These are phyloP conservation scores for Akebia trifoliata DNA, from an alignment of 164 flowering plant genomes.

Conservation along the genomic window DNA sequence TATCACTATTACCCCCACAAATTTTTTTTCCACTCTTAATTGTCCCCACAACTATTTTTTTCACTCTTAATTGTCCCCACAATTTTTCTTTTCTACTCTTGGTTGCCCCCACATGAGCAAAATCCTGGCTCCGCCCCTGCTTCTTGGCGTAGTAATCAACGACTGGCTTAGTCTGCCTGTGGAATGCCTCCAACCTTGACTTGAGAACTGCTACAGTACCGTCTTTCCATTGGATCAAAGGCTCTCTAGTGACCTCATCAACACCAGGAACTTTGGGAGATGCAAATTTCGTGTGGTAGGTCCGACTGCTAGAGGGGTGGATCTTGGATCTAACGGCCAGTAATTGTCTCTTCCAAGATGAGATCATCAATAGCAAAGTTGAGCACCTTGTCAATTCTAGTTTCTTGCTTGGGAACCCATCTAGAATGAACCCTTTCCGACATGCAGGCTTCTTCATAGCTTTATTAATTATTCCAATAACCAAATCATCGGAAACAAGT, in stretches of 20 bases:
- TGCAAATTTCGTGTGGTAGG: slow-evolving; percentile 84
- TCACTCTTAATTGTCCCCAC: too few species aligned
- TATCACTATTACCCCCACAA: too few species aligned
- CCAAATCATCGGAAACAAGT: slow-evolving; percentile 88
- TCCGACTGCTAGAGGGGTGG: slow-evolving; percentile 85
- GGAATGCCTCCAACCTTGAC: slow-evolving; percentile 83
- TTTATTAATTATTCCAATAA: slow-evolving; percentile 82
- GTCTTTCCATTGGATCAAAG: slow-evolving; percentile 88
- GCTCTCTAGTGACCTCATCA: slow-evolving; percentile 95
- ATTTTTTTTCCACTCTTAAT: too few species aligned
- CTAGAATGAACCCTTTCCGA: too few species aligned
- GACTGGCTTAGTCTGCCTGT: slow-evolving; percentile 85
- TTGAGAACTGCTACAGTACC: slow-evolving; percentile 84
- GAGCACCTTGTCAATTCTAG: slow-evolving; percentile 81
- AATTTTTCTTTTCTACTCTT: too few species aligned
- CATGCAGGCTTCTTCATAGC: too few species aligned
- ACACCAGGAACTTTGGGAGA: slow-evolving; percentile 79
- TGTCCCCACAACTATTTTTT: too few species aligned
- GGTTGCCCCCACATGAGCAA: too few species aligned
- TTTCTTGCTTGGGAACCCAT: slow-evolving; percentile 83
- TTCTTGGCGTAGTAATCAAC: slow-evolving; percentile 71
- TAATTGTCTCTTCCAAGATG: too few species aligned
- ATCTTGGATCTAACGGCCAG: slow-evolving; percentile 94
- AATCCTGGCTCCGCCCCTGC: too few species aligned
- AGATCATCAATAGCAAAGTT: slow-evolving; percentile 91